phyloP scores from a whole-genome alignment of 1,284 basidiomycete genomes.

The Cryptococcus depauperatus region DNA sequence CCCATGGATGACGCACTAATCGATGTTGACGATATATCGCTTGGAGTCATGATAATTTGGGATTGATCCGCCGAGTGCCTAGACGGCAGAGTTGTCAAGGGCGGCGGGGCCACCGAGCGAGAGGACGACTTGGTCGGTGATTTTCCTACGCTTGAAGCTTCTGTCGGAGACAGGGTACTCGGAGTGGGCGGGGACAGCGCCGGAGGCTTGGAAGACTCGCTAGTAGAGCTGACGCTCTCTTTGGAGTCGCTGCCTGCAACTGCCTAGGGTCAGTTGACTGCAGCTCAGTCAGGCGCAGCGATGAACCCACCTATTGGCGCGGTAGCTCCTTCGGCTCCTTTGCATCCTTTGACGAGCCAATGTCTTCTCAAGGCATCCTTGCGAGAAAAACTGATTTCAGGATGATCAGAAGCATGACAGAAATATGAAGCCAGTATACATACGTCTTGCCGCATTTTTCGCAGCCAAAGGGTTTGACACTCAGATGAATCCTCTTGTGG shows the following conservation, averaged over 20 bases:
- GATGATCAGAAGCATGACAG: background rate
- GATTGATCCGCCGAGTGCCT: slow-evolving; percentile 30
- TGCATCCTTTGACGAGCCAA: slow-evolving; percentile 47
- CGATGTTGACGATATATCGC: no score
- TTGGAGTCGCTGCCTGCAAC: background rate
- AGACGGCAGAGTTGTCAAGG: slow-evolving; percentile 25
- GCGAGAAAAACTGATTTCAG: slow-evolving; percentile 43
- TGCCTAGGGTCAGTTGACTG: slow-evolving; percentile 2
- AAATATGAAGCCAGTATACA: slow-evolving; percentile 9
- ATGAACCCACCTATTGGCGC: slow-evolving; percentile 37
- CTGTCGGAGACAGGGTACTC: slow-evolving; percentile 11
- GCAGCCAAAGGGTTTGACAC: slow-evolving; percentile 46
- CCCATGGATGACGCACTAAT: no score
- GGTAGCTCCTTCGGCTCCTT: slow-evolving; percentile 40
- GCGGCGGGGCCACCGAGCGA: slow-evolving; percentile 32
- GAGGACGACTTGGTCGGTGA: slow-evolving; percentile 11
- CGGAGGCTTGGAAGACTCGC: slow-evolving; percentile 13
- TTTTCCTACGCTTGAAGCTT: background rate
- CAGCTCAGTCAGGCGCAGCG: no score
- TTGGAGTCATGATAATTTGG: slow-evolving; percentile 37
- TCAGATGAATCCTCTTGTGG: slow-evolving; percentile 47
- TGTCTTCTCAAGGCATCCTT: slow-evolving; percentile 47
- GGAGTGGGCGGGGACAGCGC: slow-evolving; percentile 34
- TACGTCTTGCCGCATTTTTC: slow-evolving; percentile 45
- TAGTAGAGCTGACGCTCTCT: slow-evolving; percentile 8